phyloP scores from a whole-genome alignment of 1,284 basidiomycete species.

The Marasmius tenuissimus region DNA sequence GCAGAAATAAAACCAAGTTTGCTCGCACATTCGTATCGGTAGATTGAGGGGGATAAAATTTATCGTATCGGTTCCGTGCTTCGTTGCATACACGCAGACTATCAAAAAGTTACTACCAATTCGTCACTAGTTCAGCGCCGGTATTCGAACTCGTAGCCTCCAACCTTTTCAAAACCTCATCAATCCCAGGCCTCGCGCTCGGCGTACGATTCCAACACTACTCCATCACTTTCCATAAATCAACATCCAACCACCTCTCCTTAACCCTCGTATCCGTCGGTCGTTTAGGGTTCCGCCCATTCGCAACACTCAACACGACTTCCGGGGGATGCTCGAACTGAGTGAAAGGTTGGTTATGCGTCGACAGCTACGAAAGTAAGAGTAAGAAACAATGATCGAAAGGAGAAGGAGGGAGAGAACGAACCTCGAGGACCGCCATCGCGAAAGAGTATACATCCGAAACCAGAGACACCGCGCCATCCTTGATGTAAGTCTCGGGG shows the following conservation, averaged over 20 bases:
- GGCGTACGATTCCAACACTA: slow-evolving; percentile 42
- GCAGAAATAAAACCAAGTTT: too few relatives aligned
- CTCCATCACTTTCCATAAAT: slow-evolving; percentile 44
- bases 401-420: background rate
- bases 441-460: slow-evolving; percentile 47
- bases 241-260: slow-evolving; percentile 45
- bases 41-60: too few relatives aligned
- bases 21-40: too few relatives aligned
- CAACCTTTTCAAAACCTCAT: slow-evolving; percentile 28
- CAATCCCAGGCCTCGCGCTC: slow-evolving; percentile 38
- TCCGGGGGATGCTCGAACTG: slow-evolving; percentile 47
- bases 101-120: too few relatives aligned
- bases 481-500: slow-evolving; percentile 45
- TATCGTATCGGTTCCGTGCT: too few relatives aligned
- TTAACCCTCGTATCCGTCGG: slow-evolving; percentile 35
- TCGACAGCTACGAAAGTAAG: slow-evolving; percentile 41
- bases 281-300: slow-evolving; percentile 40
- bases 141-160: background rate
- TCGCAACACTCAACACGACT: slow-evolving; percentile 44
- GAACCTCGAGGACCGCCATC: slow-evolving; percentile 45
- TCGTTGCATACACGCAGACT: too few relatives aligned
- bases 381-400: background rate
- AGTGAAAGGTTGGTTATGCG: slow-evolving; percentile 47
- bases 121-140: too few relatives aligned
- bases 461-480: slow-evolving; percentile 42